Evolutionary conservation across 257 asterid genomes (phyloP), one percentile per base, ranked within the genome.

Genomic region (Gynochthodes officinalis): DNA sequence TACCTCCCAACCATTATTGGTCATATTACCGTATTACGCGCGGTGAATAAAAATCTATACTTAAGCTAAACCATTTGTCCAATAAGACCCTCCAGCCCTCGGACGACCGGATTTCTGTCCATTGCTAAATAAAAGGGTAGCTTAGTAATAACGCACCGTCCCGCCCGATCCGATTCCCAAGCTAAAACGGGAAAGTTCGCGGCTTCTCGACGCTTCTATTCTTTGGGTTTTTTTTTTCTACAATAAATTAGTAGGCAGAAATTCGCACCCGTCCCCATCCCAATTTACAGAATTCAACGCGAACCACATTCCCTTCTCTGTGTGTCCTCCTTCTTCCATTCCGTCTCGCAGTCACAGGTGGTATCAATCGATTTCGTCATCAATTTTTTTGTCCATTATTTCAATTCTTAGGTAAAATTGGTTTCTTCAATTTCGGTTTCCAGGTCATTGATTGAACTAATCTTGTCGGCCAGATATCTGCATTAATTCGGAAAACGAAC

Each of bases 391-490:
- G n/a, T n/a, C n/a, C n/a, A n/a, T n/a, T n/a, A n/a, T n/a, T 16
- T 67, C 35, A 58, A 64, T 43, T 16, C 42, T 11, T 37, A 55
- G 33, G 44, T 14, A 1, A 44, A 53, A 40, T 28, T 48, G 48
- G 12, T 55, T 72, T 44, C 66, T 18, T 15, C 42, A 35, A 21
- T 70, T 39, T 46, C 69, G 68, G 69, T 73, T 73, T 44, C 40
- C 88, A 84, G 88, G 82, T 76, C 74, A 19, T 35, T 74, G 70
- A n/a, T 80, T 57, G 81, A 81, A 79, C 80, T 59, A 64, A 30
- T 70, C 73, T 70, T 67, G 59, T 23, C n/a, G n/a, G 57, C 78
- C 80, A 39, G 80, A 78, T 78, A 74, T 58, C 67, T 82, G 85
- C 85, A 48, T 75, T 79, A 50, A 50, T 0, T 81, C 82, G 85